phyloP scores from a whole-genome alignment of 352 stramenopile genomes.

The Globisporangium acanthophoron region DNA sequence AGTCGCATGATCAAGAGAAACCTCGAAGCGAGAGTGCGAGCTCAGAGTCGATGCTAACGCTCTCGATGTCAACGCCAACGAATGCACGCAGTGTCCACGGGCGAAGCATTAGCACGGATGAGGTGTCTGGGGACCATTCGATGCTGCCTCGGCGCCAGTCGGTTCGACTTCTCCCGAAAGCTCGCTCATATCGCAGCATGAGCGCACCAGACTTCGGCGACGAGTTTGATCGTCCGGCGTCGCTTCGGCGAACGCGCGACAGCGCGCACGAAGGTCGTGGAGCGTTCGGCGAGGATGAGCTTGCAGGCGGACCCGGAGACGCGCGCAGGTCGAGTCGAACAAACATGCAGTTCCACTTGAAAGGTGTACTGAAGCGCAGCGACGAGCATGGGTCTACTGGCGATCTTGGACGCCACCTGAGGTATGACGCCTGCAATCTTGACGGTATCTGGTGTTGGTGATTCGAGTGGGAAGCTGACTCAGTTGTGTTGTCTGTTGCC shows the following conservation, averaged over 20 bases:
- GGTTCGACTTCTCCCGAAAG: slow-evolving; percentile 2
- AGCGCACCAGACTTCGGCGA: slow-evolving; percentile 69
- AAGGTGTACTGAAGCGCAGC: slow-evolving; percentile 38
- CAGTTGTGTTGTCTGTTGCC: background rate
- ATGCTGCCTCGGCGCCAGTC: slow-evolving; percentile 9
- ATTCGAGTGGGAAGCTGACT: background rate
- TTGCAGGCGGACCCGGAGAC: background rate
- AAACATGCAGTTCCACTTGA: slow-evolving; percentile 8
- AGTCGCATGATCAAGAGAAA: slow-evolving; percentile 52
- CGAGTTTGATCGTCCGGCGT: slow-evolving; percentile 32
- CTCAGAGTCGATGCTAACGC: slow-evolving; percentile 37
- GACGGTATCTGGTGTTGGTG: background rate
- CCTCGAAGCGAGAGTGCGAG: slow-evolving; percentile 33
- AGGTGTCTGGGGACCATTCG: slow-evolving; percentile 36
- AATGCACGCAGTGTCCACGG: slow-evolving; percentile 9
- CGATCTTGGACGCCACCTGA: slow-evolving; percentile 36
- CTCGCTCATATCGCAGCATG: slow-evolving; percentile 55
- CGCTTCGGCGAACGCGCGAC: slow-evolving; percentile 23
- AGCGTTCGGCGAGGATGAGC: background rate
- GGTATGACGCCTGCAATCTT: slow-evolving; percentile 20
- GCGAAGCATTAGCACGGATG: slow-evolving; percentile 30
- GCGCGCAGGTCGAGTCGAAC: background rate
- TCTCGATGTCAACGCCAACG: slow-evolving; percentile 38
- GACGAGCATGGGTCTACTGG: slow-evolving; percentile 29
- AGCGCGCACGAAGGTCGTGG: slow-evolving; percentile 28